Base-by-base conservation (phyloP, 768 basidiomycete species). In the Suillus placidus region DNA sequence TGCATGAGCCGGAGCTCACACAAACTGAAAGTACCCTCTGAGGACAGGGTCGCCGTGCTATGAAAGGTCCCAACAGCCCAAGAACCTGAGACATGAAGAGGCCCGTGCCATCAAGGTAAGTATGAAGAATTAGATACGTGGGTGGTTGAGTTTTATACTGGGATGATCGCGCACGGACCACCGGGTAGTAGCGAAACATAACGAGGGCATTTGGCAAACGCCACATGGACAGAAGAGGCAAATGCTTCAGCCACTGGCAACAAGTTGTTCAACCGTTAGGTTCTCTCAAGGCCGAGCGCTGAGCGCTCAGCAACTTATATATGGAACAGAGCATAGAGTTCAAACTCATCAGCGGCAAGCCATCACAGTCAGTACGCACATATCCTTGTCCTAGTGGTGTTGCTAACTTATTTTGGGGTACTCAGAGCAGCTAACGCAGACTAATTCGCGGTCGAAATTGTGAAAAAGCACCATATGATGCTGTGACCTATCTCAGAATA, bases 41-140 rank as follows among this genome's bases (percentile, higher is more conserved):
- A 62, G 83, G 83, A 83, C 82, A 83, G 55, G 80, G 83, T 83
- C 83, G 83, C 83, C 83, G 83, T 84, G 82, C 83, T 82, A 82
- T 84, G 82, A 70, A 79, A 81, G 77, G 71, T 80, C 77, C 81
- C 82, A 73, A 81, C 77, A 68, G 80, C 84, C 87, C 85, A 84
- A 77, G 84, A 79, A 76, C 83, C 84, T 70, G 79, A 77, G 79
- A 78, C 60, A 13, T 81, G 82, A 83, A 83, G 80, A 81, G 74
- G 75, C 72, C 71, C 81, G 76, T 82, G 79, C 82, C 82, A 82
- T 83, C 83, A 84, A 83, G 82, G 82, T 84, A 83, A 83, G 82
- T 84, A 83, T 84, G 80, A 80, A 49, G 62, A 78, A 67, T 52
- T 43, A 9, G 6, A 0, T 8, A 70, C 67, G 43, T 34, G 16